Evolutionary conservation across 1,284 basidiomycete genomes (phyloP).

Genomic region (Malassezia nana): DNA sequence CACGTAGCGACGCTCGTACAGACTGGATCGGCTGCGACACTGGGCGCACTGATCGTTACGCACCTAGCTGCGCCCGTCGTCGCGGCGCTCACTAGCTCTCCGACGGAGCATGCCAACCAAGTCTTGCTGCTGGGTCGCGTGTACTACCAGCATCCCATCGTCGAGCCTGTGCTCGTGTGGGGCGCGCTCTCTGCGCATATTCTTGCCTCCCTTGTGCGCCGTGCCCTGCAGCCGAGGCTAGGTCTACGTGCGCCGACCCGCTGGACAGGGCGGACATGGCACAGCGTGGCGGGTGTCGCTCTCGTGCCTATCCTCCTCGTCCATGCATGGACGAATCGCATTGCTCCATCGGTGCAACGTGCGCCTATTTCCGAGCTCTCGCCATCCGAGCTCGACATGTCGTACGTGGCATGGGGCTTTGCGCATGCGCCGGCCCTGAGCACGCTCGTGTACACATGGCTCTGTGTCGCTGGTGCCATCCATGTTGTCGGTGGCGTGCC

Average conservation of each 20-base stretch:
- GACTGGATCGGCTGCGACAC: conserved; percentile 6
- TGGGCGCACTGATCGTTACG: conserved; percentile 14
- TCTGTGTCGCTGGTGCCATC: conserved; percentile 4
- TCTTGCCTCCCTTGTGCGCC: conserved; percentile 15
- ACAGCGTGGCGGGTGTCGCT: conserved; percentile 21
- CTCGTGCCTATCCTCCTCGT: conserved; percentile 22
- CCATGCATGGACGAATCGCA: conserved; percentile 30
- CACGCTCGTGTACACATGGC: neutral
- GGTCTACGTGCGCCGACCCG: neutral
- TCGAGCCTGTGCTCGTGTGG: conserved; percentile 35
- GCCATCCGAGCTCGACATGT: conserved; percentile 35
- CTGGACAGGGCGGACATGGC: conserved; percentile 6
- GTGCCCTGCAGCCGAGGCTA: conserved; percentile 8
- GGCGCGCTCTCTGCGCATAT: conserved; percentile 23
- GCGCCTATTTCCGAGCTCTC: conserved; percentile 24
- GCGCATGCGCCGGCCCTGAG: neutral
- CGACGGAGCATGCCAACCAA: conserved; percentile 7
- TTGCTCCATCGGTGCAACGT: conserved; percentile 16
- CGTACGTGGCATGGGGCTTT: conserved; percentile 28
- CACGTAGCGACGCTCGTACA: conserved; percentile 6
- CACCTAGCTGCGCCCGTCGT: conserved; percentile 26
- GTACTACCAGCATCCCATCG: conserved; percentile 30
- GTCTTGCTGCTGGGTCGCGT: conserved; percentile 34
- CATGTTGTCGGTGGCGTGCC: conserved; percentile 7
- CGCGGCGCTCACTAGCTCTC: conserved; percentile 12